phyloP scores from a whole-genome alignment of 495 filamentous ascomycete genomes.

The Talaromyces trachyspermus region DNA sequence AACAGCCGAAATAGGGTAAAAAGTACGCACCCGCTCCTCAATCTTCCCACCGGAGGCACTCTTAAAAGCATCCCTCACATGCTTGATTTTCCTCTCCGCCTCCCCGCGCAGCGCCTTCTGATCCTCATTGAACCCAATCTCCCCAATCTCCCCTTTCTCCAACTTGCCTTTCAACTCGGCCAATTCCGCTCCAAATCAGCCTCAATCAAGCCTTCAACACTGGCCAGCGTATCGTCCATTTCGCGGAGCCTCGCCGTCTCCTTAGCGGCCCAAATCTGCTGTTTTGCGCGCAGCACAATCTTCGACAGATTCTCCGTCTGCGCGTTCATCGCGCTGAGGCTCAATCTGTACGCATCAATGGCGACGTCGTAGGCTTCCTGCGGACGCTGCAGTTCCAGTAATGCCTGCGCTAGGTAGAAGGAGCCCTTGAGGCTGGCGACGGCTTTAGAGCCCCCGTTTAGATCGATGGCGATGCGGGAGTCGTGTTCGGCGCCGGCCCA shows the following conservation, averaged over 20 bases:
- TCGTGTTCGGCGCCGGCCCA: conserved; percentile 77
- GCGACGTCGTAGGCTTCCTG: conserved; percentile 69
- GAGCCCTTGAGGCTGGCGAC: conserved; percentile 62
- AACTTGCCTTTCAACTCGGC: conserved; percentile 34
- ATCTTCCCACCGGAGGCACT: conserved; percentile 53
- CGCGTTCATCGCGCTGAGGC: conserved; percentile 49
- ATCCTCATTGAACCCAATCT: conserved; percentile 38
- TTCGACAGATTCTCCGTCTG: conserved; percentile 58
- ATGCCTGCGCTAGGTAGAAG: conserved; percentile 77
- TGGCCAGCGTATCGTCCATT: conserved; percentile 38
- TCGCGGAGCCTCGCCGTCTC: conserved; percentile 41
- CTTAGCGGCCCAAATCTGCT: conserved; percentile 47
- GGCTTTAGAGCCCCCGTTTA: conserved; percentile 48
- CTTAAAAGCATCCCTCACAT: conserved; percentile 37
- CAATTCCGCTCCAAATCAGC: conserved; percentile 51
- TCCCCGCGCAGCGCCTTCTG: conserved; percentile 35
- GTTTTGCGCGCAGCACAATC: conserved; percentile 70
- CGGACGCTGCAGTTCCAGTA: conserved; percentile 64
- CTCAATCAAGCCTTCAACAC: conserved; percentile 42
- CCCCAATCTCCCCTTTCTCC: conserved; percentile 38
- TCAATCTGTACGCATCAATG: conserved; percentile 64
- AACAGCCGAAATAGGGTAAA: not conserved
- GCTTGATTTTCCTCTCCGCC: conserved; percentile 42
- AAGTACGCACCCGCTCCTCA: conserved; percentile 44
- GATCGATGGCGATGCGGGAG: conserved; percentile 63